Evolutionary conservation across 2,329 filamentous ascomycete genomes (phyloP), one percentile per base, ranked within the genome.

Genomic region (Calonectria hongkongensis): DNA sequence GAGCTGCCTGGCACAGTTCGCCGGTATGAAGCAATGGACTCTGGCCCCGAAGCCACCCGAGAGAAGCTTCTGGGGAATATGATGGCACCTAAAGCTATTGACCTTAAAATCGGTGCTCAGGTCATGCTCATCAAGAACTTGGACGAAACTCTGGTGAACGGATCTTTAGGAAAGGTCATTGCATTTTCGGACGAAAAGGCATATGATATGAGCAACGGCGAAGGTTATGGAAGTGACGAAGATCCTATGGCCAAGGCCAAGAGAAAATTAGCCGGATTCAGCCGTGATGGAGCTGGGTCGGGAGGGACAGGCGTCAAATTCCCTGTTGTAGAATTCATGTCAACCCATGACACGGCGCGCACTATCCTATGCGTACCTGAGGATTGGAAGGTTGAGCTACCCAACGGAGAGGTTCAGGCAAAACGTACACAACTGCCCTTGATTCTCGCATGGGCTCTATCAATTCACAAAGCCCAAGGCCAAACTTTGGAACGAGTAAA

Each of bases 81-180:
- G 91, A 98, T 99, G 94, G 96, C 97, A 0, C 96, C 97, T 0
- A 93, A 93, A 78, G 81, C 85, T 0, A 90, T 99, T 25, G 91
- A 94, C 41, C 86, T 99, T 36, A 98, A 98, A 83, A 93, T 97
- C 74, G 95, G 95, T 12, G 95, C 97, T 0, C 97, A 99, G 82
- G 97, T 99, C 54, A 99, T 99, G 97, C 88, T 99, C n/a, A 98
- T 99, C 88, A 99, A 99, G 84, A 99, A 99, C 79, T 93, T 98
- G 85, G 97, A 99, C 81, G 95, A 98, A 47, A 93, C 91, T 0
- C 89, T 99, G 0, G 97, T 98, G 77, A 99, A 99, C 81, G 97
- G 97, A 5, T 98, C 96, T 0, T 88, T 99, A 12, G 97, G 97
- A 28, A 96, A 94, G 73, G 94, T 99, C 5, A 89, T 85, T 70